Evolutionary conservation across 139 green algal species (phyloP), one percentile per base, ranked within the genome.

Genomic region (Chlamydomonas sp.): DNA sequence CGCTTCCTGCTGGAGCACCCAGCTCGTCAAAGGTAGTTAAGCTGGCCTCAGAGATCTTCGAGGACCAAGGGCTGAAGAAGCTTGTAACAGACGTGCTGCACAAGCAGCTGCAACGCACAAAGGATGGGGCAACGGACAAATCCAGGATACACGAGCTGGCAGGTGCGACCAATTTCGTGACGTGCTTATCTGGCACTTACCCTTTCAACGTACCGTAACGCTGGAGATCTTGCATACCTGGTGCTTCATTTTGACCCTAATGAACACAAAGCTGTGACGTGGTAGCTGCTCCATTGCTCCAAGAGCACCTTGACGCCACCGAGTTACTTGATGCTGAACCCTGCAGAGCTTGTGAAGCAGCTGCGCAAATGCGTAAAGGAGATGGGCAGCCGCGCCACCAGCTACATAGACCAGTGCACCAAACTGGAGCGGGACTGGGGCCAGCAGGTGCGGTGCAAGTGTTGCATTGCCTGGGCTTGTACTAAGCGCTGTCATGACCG

Each of bases 71-170:
- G 57, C 93, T 97, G 63, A 12, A 86, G 75, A 75, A 85, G 67
- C 78, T 94, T 74, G 95, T 88, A 31, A 90, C 95, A 58, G 92
- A 95, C 14, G 95, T 90, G n/a, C 80, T 98, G 76, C 92, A 88
- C 66, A 91, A 89, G 76, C 93, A 96, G 90, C 93, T 98, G 89
- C 93, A 95, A 84, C 93, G 96, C 49, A 98, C 95, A 10, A 96
- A 94, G 81, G 94, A 98, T 63, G 96, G 96, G 1, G 95, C 96
- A 15, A 98, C 96, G 3, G 92, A 95, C 12, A 90, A 96, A 69
- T 96, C 92, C 14, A 91, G 95, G 60, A 97, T 98, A 16, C 78
- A 92, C 14, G 96, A 98, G 92, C 93, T 98, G 5, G 96, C 96
- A 88, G 94, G 93, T 95, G 49, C 1, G 90, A 8, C 18, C 58